A percentile compares a stretch with the other conserved stretches of the same genome.
phyloP scores from a whole-genome alignment of 208 protist genomes.

The Strigomonas oncopelti region DNA sequence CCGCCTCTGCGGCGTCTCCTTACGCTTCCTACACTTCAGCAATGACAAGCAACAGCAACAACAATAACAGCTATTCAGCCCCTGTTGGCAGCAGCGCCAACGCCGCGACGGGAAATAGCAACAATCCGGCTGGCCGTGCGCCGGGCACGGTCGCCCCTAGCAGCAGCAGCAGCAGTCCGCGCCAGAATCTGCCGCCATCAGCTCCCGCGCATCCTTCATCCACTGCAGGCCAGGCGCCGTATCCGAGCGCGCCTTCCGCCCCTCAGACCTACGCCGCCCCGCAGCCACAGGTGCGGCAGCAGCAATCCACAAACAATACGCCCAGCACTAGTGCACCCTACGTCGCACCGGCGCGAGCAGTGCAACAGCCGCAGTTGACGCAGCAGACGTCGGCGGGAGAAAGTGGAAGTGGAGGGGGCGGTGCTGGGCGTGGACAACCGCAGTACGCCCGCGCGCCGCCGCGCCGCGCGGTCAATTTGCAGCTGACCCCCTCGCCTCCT shows the following conservation, averaged over 20 bases:
- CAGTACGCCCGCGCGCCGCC: constrained; percentile 37
- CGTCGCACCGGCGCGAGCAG: background rate
- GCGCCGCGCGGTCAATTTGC: constrained; percentile 43
- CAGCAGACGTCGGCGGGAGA: background rate
- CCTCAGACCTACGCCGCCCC: constrained; percentile 6
- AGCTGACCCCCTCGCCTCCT: constrained; percentile 51
- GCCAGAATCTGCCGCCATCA: background rate
- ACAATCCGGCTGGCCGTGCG: background rate
- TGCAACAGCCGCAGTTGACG: background rate
- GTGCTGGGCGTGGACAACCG: background rate
- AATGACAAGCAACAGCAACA: background rate
- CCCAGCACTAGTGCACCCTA: background rate
- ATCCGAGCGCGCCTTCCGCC: background rate
- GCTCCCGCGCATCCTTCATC: background rate
- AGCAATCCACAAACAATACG: background rate
- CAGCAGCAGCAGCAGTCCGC: too few species aligned
- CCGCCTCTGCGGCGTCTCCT: background rate
- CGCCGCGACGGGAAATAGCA: background rate
- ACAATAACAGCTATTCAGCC: background rate
- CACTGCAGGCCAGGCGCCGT: background rate
- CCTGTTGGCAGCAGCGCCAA: background rate
- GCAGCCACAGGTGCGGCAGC: constrained; percentile 13
- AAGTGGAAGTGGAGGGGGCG: too few species aligned
- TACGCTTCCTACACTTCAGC: background rate
- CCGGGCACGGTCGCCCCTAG: too few species aligned